Conservation (phyloP, 345 rosid species). For the Eucalyptus cloeziana region DNA sequence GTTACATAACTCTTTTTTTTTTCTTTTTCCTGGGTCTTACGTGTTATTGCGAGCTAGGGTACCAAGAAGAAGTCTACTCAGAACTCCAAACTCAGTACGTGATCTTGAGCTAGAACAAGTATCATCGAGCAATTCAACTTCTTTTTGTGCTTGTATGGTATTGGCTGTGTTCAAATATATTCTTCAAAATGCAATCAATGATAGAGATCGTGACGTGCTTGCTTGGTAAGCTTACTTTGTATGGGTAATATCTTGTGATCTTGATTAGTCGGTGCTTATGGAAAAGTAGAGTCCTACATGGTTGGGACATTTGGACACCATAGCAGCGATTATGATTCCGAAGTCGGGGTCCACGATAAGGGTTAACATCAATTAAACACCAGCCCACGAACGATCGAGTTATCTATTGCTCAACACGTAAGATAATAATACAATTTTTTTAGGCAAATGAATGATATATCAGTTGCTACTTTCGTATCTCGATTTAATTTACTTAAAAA, state of each 20-base stretch:
- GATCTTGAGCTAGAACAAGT: background rate
- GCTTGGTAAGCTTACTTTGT: background rate
- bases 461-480: background rate
- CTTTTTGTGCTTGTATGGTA: background rate
- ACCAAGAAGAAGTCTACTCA: background rate
- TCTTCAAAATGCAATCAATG: background rate
- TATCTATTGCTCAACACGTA: background rate
- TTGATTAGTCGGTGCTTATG: background rate
- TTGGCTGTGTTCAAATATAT: background rate
- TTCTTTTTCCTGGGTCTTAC: background rate
- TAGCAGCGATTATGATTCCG: background rate
- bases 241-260: background rate
- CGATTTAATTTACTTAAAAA: background rate
- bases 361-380: background rate
- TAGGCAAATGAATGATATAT: background rate
- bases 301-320: background rate
- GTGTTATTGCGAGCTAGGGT: background rate
- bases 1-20: background rate
- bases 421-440: background rate
- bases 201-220: background rate
- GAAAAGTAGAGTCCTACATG: background rate
- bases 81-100: background rate
- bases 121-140: background rate
- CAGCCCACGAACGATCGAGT: background rate
- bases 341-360: background rate